phyloP scores from a whole-genome alignment of 192 early-diverging fungal genomes.

The Umbelopsis vinacea region DNA sequence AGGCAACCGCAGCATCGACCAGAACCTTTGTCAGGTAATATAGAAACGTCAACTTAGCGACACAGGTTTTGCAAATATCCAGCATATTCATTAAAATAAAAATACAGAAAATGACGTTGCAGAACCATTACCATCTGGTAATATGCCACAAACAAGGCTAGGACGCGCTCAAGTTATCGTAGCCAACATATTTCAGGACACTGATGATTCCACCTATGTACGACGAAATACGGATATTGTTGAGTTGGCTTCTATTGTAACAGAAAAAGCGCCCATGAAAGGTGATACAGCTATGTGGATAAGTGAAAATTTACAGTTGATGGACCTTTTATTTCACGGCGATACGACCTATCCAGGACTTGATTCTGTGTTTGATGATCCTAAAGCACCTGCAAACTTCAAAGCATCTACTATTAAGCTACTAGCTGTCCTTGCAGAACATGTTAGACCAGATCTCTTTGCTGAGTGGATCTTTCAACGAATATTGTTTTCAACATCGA shows the following conservation, averaged over 20 bases:
- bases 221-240: not conserved
- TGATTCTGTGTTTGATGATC: slow-evolving; percentile 16
- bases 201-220: slow-evolving; percentile 6
- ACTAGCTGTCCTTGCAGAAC: not conserved
- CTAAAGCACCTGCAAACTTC: slow-evolving; percentile 10
- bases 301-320: slow-evolving; percentile 9
- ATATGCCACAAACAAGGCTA: slow-evolving; percentile 2
- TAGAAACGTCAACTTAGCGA: not conserved
- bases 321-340: slow-evolving; percentile 3
- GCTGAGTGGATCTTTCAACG: slow-evolving; percentile 17
- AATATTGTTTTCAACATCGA: not conserved
- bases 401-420: not conserved
- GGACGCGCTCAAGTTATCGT: not conserved
- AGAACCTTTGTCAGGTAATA: not conserved
- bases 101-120: not conserved
- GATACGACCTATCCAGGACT: not conserved
- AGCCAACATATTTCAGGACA: slow-evolving; percentile 13
- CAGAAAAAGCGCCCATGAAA: not conserved
- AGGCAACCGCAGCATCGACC: slow-evolving; percentile 8
- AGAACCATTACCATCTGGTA: not conserved
- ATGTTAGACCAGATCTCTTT: slow-evolving; percentile 8
- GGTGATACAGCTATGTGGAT: slow-evolving; percentile 17
- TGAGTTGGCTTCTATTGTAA: not conserved
- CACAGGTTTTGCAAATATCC: not conserved
- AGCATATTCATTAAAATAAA: not conserved